These are phyloP conservation scores for Leucosporidium yakuticum DNA, from an alignment of 768 basidiomycete species.

Conservation along the genomic window DNA sequence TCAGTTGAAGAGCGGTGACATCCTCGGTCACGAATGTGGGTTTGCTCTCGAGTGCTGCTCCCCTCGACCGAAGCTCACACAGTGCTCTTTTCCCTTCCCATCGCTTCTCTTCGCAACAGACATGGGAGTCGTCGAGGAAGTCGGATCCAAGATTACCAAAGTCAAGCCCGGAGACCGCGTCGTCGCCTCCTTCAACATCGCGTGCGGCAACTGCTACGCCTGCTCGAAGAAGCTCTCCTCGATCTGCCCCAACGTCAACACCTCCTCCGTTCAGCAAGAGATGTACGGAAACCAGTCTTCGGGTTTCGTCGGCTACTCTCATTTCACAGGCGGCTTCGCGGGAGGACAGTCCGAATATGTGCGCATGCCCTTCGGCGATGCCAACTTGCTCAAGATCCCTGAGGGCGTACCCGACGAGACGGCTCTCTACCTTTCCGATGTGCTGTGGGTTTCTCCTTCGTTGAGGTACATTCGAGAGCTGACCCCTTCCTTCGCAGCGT, in stretches of 20 bases:
- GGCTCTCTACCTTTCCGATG: slow-evolving; percentile 44
- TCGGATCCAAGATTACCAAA: slow-evolving; percentile 61
- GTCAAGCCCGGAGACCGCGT: slow-evolving; percentile 62
- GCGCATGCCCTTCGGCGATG: slow-evolving; percentile 63
- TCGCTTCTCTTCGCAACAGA: slow-evolving; percentile 33
- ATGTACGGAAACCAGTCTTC: slow-evolving; percentile 52
- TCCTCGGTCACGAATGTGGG: slow-evolving; percentile 61
- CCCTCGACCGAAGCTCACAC: neutral
- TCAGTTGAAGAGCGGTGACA: slow-evolving; percentile 64
- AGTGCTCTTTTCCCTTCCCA: neutral
- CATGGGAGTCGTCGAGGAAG: slow-evolving; percentile 62
- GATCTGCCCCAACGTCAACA: slow-evolving; percentile 53
- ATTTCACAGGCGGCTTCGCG: slow-evolving; percentile 56
- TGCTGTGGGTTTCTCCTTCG: slow-evolving; percentile 41
- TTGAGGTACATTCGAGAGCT: slow-evolving; percentile 37
- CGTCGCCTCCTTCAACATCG: slow-evolving; percentile 47
- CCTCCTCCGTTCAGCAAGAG: slow-evolving; percentile 43
- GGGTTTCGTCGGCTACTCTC: slow-evolving; percentile 50
- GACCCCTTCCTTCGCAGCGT: slow-evolving; percentile 48
- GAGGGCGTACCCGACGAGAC: slow-evolving; percentile 61
- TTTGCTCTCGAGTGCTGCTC: slow-evolving; percentile 5
- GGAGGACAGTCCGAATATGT: slow-evolving; percentile 73
- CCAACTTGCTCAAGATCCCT: slow-evolving; percentile 66
- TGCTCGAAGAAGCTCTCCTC: slow-evolving; percentile 68
- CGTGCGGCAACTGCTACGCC: slow-evolving; percentile 46